A percentile compares a stretch with the other conserved stretches of the same genome.
These are phyloP conservation scores for Psidium guajava DNA, from an alignment of 345 rosid genomes.

Conservation along the genomic window DNA sequence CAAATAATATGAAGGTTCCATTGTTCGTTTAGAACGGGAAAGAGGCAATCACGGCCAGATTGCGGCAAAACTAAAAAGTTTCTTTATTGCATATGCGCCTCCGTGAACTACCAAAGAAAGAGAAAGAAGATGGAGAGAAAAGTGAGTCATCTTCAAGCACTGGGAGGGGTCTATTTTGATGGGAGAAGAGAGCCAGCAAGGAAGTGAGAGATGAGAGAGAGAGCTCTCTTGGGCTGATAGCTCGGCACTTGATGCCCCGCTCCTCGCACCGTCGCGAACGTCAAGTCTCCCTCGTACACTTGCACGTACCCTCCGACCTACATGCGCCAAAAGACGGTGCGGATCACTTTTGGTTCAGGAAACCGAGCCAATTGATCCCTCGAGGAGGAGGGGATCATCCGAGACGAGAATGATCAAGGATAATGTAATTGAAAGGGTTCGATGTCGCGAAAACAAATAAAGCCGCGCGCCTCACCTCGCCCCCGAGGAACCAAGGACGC, in stretches of 20 bases:
- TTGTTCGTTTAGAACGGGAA: background rate
- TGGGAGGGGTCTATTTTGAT: background rate
- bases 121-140: background rate
- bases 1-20: background rate
- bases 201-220: slow-evolving; percentile 61
- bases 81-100: background rate
- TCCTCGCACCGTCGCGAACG: slow-evolving; percentile 68
- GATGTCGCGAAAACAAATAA: background rate
- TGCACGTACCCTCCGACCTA: slow-evolving; percentile 80
- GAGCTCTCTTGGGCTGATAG: slow-evolving; percentile 65
- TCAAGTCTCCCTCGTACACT: slow-evolving; percentile 58
- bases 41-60: too few species aligned
- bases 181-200: slow-evolving; percentile 60
- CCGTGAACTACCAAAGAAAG: background rate
- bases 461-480: slow-evolving; percentile 30
- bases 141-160: background rate
- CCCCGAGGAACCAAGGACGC: slow-evolving; percentile 69
- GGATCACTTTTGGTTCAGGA: background rate
- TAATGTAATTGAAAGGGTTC: background rate
- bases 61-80: background rate
- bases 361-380: background rate
- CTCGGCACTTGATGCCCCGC: slow-evolving; percentile 96
- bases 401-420: background rate
- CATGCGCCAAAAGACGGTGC: too few species aligned
- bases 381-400: too few species aligned